A percentile compares a stretch with the other conserved stretches of the same genome.
Conservation (phyloP, 2,329 filamentous ascomycete genomes). For the Fusarium poae region DNA sequence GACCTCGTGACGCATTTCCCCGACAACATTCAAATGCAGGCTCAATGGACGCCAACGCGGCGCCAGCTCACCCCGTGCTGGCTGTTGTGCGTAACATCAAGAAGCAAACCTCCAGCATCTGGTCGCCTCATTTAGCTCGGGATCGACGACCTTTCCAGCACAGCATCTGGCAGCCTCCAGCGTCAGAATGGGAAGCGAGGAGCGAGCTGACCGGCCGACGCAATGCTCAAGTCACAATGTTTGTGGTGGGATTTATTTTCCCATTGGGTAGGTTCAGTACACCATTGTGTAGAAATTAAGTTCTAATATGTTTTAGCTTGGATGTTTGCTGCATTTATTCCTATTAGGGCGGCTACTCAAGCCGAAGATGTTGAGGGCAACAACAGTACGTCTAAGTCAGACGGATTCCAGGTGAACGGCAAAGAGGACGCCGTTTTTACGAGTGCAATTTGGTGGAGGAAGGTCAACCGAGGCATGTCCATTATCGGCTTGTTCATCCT, state of each 20-base stretch:
- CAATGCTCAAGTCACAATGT: constrained; percentile 80
- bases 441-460: constrained; percentile 71
- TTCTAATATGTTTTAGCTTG: constrained; percentile 67
- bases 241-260: constrained; percentile 81
- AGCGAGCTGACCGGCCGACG: constrained; percentile 73
- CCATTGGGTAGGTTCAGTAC: constrained; percentile 71
- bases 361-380: constrained; percentile 64
- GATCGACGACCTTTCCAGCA: constrained; percentile 71
- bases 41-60: constrained; percentile 62
- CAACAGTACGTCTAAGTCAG: constrained; percentile 57
- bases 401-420: constrained; percentile 54
- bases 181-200: constrained; percentile 73
- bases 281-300: neutral
- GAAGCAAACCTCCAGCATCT: constrained; percentile 72
- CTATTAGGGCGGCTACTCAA: constrained; percentile 72
- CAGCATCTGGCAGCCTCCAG: constrained; percentile 81
- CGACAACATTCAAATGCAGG: constrained; percentile 37
- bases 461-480: constrained; percentile 70
- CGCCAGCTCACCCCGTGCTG: constrained; percentile 49
- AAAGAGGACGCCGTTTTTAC: constrained; percentile 62
- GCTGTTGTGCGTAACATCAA: constrained; percentile 50
- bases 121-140: constrained; percentile 78
- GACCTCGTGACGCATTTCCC: constrained; percentile 55
- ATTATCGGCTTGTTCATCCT: constrained; percentile 67
- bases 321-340: constrained; percentile 82